These are phyloP conservation scores for Pleurotus tuber-regium DNA, from an alignment of 768 basidiomycete species.

Conservation along the genomic window DNA sequence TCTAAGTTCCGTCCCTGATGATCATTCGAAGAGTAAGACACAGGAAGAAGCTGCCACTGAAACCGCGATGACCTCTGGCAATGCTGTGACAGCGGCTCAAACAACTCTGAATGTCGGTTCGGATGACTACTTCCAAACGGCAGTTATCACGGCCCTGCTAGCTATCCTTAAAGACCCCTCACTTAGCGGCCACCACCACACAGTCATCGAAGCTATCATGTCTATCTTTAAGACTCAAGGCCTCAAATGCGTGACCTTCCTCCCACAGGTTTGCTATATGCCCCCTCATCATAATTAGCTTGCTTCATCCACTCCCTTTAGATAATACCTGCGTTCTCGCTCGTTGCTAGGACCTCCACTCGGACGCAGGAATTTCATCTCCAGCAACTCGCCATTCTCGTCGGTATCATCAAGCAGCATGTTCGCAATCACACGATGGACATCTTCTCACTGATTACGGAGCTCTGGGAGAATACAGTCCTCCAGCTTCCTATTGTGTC, in stretches of 20 bases:
- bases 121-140: constrained; percentile 97
- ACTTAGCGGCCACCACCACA: constrained; percentile 82
- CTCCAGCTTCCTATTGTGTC: constrained; percentile 91
- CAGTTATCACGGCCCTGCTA: constrained; percentile 86
- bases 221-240: constrained; percentile 99
- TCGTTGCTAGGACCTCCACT: constrained; percentile 78
- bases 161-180: constrained; percentile 88
- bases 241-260: constrained; percentile 90
- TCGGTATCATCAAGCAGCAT: constrained; percentile 96
- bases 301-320: constrained; percentile 32
- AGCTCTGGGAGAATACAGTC: constrained; percentile 84
- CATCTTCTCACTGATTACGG: constrained; percentile 80
- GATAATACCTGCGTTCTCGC: constrained; percentile 95
- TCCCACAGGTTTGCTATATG: constrained; percentile 70
- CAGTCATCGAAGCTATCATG: constrained; percentile 97
- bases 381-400: constrained; percentile 92
- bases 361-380: constrained; percentile 91
- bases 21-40: constrained; percentile 45
- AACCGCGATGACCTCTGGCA: constrained; percentile 57
- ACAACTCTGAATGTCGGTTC: constrained; percentile 55
- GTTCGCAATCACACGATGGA: constrained; percentile 89
- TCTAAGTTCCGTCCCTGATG: neutral
- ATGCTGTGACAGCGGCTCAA: constrained; percentile 67
- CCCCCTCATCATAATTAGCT: no score
- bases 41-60: constrained; percentile 64